These are phyloP conservation scores for Xylaria intraflava DNA, from an alignment of 495 filamentous ascomycete species.

Conservation along the genomic window DNA sequence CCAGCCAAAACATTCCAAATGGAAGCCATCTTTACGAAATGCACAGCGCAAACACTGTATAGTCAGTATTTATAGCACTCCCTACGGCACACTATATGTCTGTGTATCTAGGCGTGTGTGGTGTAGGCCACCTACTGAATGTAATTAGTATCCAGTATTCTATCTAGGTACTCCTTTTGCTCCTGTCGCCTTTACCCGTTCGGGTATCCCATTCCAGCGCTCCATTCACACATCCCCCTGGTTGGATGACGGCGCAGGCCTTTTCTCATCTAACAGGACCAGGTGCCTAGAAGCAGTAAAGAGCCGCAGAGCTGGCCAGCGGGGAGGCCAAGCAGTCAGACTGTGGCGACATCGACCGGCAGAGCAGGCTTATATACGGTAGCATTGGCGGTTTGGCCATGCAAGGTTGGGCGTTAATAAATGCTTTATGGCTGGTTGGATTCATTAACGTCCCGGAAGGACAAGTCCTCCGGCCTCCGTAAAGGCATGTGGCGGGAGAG, in stretches of 20 bases:
- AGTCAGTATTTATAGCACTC: too few relatives aligned
- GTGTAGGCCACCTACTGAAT: too few relatives aligned
- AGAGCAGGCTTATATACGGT: too few relatives aligned
- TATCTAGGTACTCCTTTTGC: background rate
- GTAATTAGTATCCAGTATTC: background rate
- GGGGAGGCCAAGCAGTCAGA: background rate
- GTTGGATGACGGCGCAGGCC: background rate
- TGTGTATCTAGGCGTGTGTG: background rate
- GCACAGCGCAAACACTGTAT: too few relatives aligned
- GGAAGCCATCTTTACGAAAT: too few relatives aligned
- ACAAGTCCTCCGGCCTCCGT: too few relatives aligned
- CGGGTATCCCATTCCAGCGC: background rate
- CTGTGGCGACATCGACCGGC: too few relatives aligned
- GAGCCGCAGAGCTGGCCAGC: background rate
- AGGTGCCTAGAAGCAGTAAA: background rate
- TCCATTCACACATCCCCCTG: background rate
- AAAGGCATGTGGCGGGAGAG: too few relatives aligned
- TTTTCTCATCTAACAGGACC: background rate
- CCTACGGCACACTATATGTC: too few relatives aligned
- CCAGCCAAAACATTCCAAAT: too few relatives aligned
- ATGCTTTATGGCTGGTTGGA: too few relatives aligned
- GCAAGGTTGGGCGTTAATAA: background rate
- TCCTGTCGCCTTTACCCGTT: constrained; percentile 6
- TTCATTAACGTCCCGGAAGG: too few relatives aligned
- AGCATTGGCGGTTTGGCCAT: background rate